A percentile compares a stretch with the other conserved stretches of the same genome.
These are phyloP conservation scores for Cercospora janseana DNA, from an alignment of 2,329 filamentous ascomycete genomes.

Conservation along the genomic window DNA sequence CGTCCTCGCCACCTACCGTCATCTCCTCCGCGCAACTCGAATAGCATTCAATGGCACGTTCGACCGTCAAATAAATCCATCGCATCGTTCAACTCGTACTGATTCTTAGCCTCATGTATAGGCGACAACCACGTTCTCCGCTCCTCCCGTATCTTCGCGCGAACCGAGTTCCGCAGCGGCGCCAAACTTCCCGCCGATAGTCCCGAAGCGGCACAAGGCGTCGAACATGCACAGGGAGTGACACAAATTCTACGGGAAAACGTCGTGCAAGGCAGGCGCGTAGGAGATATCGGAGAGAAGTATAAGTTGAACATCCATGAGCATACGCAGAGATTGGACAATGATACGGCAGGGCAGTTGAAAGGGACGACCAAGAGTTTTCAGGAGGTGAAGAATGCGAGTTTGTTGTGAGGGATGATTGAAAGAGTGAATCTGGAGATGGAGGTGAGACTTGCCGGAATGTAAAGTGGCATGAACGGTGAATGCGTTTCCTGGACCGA, in stretches of 20 bases:
- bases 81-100: background rate
- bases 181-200: constrained; percentile 58
- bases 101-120: constrained; percentile 39
- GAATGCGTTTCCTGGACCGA: too few relatives aligned
- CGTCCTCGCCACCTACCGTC: constrained; percentile 75
- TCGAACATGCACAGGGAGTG: constrained; percentile 79
- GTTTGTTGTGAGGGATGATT: constrained; percentile 2
- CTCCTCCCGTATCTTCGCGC: constrained; percentile 71
- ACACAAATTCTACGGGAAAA: constrained; percentile 77
- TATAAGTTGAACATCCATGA: constrained; percentile 81
- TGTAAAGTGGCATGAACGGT: background rate
- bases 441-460: too few relatives aligned
- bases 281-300: constrained; percentile 26
- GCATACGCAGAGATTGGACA: constrained; percentile 86
- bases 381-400: constrained; percentile 42
- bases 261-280: constrained; percentile 71
- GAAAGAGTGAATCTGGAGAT: too few relatives aligned
- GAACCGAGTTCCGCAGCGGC: constrained; percentile 69
- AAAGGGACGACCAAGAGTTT: constrained; percentile 42
- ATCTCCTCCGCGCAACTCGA: constrained; percentile 74
- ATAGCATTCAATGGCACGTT: constrained; percentile 75
- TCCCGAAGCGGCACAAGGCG: constrained; percentile 60
- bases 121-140: constrained; percentile 68
- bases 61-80: background rate
- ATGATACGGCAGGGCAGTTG: constrained; percentile 77